Base-by-base conservation (phyloP, 768 basidiomycete species). In the Boletus rufocinnamomeus region DNA sequence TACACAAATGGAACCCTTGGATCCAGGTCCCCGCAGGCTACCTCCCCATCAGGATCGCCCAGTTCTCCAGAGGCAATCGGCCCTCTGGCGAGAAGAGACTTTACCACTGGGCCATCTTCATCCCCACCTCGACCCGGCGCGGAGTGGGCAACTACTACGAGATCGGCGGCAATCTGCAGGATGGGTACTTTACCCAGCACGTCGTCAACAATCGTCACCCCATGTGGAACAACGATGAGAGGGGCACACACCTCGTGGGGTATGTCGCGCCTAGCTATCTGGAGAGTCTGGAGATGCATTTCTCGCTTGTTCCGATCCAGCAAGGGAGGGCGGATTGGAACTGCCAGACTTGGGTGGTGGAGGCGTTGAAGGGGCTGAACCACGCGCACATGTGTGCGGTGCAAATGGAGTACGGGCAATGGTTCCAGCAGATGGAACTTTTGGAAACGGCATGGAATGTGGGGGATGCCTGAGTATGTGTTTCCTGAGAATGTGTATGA, bases 81-180 rank as follows among this genome's bases (percentile, higher is more conserved):
- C 1, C 41, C 1, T 32, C 23, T 1, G 66, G 63, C 6, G 51
- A 44, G 0, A 54, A 7, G 2, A 30, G 53, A 23, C 40, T 56
- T 0, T 37, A 58, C 16, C 66, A 68, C 19, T 66, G 66, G 63
- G 63, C 66, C n/a, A 68, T 68, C 52, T 68, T 62, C 63, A 46
- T 67, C 53, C 63, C 66, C 2, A 65, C 66, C 0, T 65, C 66
- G 8, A 51, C 53, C 8, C 17, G 25, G 14, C 66, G 66, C 9
- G 66, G 63, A 0, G 45, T 68, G 6, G 66, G 66, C 10, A 67
- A 67, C 54, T 67, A 23, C 35, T 67, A 67, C 52, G 66, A 62
- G 32, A 46, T 68, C 34, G 61, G 50, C 0, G 62, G 62, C 10
- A 54, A 53, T 13, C 58, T 63, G 0, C 54, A 53, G 34, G 27